Evolutionary conservation across 2,329 filamentous ascomycete genomes (phyloP).

Genomic region (Fonsecaea nubica): DNA sequence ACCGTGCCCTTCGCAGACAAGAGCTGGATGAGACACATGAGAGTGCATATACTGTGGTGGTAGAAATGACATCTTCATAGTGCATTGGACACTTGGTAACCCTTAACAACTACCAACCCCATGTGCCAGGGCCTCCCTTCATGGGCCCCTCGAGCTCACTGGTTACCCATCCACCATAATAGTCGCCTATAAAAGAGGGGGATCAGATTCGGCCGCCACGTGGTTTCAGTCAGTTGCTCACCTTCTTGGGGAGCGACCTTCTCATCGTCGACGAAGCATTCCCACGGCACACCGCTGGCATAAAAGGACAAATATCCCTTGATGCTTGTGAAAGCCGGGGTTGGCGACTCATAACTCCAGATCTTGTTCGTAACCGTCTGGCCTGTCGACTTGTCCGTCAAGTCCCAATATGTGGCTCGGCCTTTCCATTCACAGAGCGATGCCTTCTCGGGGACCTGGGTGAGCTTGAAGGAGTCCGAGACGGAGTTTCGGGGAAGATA

Average conservation of each 20-base stretch:
- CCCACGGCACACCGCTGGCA: slow-evolving; percentile 61
- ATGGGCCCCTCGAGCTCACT: slow-evolving; percentile 63
- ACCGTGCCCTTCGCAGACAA: neutral
- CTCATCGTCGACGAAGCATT: slow-evolving; percentile 68
- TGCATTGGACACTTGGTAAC: neutral
- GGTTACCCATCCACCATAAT: slow-evolving; percentile 70
- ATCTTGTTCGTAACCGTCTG: slow-evolving; percentile 58
- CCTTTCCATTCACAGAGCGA: slow-evolving; percentile 69
- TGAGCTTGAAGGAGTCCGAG: slow-evolving; percentile 49
- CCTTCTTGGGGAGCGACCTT: slow-evolving; percentile 54
- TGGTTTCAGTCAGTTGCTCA: slow-evolving; percentile 5
- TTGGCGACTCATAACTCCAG: slow-evolving; percentile 66
- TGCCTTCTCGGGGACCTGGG: slow-evolving; percentile 51
- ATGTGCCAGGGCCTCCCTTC: slow-evolving; percentile 54
- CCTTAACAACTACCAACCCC: slow-evolving; percentile 38
- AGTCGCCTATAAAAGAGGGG: slow-evolving; percentile 56
- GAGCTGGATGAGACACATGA: neutral
- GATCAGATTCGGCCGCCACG: neutral
- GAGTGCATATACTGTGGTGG: neutral
- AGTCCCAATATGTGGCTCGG: slow-evolving; percentile 63
- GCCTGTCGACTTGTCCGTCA: slow-evolving; percentile 50
- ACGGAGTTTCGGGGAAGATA: slow-evolving; percentile 63
- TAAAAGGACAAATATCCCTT: slow-evolving; percentile 66
- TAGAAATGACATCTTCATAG: neutral
- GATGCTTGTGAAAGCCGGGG: slow-evolving; percentile 59